These are phyloP conservation scores for Candida gigantensis DNA, from an alignment of 1,139 yeast genomes.

Conservation along the genomic window DNA sequence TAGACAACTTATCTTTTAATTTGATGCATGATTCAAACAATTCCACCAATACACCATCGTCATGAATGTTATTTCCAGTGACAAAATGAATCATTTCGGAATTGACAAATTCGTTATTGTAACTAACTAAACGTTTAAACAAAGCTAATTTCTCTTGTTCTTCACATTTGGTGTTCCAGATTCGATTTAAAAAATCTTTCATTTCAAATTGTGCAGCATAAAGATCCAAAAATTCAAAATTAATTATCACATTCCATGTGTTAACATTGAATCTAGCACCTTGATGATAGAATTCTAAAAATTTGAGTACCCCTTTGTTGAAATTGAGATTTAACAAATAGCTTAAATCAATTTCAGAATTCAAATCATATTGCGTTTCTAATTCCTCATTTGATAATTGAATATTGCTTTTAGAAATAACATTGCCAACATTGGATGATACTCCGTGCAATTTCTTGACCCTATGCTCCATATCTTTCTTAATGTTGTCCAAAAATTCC, in stretches of 20 bases:
- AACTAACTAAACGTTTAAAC: conserved; percentile 22
- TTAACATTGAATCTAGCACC: conserved; percentile 32
- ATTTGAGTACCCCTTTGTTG: conserved; percentile 27
- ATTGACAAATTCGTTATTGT: conserved; percentile 31
- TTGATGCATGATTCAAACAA: conserved; percentile 14
- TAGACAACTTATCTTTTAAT: conserved; percentile 1
- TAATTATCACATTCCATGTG: conserved; percentile 39
- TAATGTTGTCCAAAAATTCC: conserved; percentile 25
- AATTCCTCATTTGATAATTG: background rate
- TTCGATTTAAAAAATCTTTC: conserved; percentile 27
- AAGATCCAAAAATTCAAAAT: conserved; percentile 28
- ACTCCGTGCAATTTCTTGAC: background rate
- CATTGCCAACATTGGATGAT: background rate
- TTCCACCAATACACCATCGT: conserved; percentile 15
- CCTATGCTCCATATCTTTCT: conserved; percentile 7
- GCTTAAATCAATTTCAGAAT: conserved; percentile 28
- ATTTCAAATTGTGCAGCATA: conserved; percentile 21
- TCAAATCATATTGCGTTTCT: conserved; percentile 15
- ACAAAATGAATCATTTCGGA: conserved; percentile 25
- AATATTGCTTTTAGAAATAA: background rate
- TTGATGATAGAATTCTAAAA: conserved; percentile 27
- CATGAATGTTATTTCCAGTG: conserved; percentile 9
- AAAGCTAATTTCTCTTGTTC: conserved; percentile 17
- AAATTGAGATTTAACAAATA: conserved; percentile 32
- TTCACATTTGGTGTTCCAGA: conserved; percentile 24